phyloP scores from a whole-genome alignment of 2,329 filamentous ascomycete genomes.

The Penicillium thymicola region DNA sequence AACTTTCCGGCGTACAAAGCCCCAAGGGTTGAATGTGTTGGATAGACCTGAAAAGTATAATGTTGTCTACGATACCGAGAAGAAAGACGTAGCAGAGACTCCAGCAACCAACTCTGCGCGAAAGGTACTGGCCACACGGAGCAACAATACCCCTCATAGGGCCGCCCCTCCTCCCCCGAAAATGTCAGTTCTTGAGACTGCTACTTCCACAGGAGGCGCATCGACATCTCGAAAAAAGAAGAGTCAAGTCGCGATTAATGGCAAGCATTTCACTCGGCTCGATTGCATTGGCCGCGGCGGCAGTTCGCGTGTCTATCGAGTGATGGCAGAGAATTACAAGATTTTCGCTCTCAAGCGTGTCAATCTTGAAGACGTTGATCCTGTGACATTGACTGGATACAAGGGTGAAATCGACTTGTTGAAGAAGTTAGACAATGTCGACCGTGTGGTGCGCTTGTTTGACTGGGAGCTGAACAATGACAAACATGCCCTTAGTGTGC shows the following conservation, averaged over 20 bases:
- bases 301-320: conserved; percentile 90
- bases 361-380: conserved; percentile 84
- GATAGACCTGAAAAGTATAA: conserved; percentile 58
- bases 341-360: conserved; percentile 94
- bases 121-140: conserved; percentile 52
- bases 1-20: conserved; percentile 63
- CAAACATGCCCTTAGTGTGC: conserved; percentile 81
- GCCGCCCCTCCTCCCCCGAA: conserved; percentile 83
- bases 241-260: conserved; percentile 82
- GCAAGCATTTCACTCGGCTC: conserved; percentile 82
- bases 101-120: conserved; percentile 46
- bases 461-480: conserved; percentile 94
- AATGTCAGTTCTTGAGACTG: conserved; percentile 93
- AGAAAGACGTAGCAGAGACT: conserved; percentile 42
- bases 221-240: conserved; percentile 72
- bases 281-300: conserved; percentile 90
- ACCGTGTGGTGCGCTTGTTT: conserved; percentile 83
- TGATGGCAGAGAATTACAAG: conserved; percentile 95
- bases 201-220: conserved; percentile 77
- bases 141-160: conserved; percentile 71
- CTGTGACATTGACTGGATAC: conserved; percentile 76
- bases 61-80: conserved; percentile 48
- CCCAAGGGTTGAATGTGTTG: conserved; percentile 52
- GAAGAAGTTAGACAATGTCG: conserved; percentile 74
- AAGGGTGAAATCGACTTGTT: conserved; percentile 94